phyloP scores from a whole-genome alignment of 768 basidiomycete genomes.

The Lactarius hatsudake region DNA sequence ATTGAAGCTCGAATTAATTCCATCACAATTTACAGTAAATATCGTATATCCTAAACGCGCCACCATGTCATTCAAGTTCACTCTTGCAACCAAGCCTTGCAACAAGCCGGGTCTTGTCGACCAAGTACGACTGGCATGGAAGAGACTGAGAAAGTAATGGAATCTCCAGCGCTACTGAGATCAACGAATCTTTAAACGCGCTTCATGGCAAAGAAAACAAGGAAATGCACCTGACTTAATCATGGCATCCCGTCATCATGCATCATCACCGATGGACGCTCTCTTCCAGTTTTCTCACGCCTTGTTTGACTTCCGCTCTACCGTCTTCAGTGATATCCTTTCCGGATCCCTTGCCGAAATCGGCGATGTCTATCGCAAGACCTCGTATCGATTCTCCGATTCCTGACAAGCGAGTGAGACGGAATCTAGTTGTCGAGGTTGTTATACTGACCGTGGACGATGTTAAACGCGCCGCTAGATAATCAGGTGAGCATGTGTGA shows the following conservation, averaged over 20 bases:
- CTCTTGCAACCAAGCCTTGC: too few species aligned
- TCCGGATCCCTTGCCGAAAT: slow-evolving; percentile 15
- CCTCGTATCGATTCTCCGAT: slow-evolving; percentile 22
- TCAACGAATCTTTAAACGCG: too few species aligned
- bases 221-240: background rate
- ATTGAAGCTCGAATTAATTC: too few species aligned
- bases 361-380: slow-evolving; percentile 11
- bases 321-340: slow-evolving; percentile 11
- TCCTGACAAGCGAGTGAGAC: slow-evolving; percentile 5
- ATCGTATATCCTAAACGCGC: too few species aligned
- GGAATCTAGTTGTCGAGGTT: background rate
- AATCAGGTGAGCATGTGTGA: background rate
- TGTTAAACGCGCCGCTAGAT: slow-evolving; percentile 4
- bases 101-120: too few species aligned
- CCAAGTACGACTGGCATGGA: background rate
- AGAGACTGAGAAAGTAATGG: background rate
- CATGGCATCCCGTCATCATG: background rate
- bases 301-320: slow-evolving; percentile 13
- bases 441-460: slow-evolving; percentile 13
- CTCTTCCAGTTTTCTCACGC: background rate
- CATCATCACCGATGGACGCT: slow-evolving; percentile 5
- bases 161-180: too few species aligned
- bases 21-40: too few species aligned
- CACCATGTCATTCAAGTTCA: too few species aligned
- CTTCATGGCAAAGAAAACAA: background rate